Conservation (phyloP, 805 yeast species). For the Candida insectalens region DNA sequence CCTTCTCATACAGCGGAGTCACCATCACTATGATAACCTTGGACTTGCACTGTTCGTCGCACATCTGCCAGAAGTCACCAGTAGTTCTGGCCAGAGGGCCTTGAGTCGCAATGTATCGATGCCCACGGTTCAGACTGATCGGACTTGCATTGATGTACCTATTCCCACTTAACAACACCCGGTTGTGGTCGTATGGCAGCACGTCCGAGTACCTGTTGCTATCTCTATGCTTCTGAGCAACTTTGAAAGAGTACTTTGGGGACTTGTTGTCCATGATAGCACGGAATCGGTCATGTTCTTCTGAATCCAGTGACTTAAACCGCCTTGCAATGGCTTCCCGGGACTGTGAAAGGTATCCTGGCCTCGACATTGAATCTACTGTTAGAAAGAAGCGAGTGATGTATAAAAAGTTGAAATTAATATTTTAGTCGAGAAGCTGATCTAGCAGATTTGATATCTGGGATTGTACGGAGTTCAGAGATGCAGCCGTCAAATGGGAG, state of each 20-base stretch:
- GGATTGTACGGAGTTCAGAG: no score
- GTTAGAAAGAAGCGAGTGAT: no score
- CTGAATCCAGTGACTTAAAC: background rate
- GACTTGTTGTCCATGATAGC: background rate
- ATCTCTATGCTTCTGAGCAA: background rate
- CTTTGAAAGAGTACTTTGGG: background rate
- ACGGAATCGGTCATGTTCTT: background rate
- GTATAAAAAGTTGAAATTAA: no score
- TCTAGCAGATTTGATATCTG: no score
- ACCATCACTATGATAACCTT: conserved; percentile 56
- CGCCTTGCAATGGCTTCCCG: background rate
- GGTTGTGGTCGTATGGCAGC: conserved; percentile 45
- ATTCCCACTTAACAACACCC: conserved; percentile 32
- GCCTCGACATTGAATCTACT: no score
- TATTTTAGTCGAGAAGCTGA: no score
- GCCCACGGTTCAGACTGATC: conserved; percentile 14
- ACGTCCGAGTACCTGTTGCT: conserved; percentile 53
- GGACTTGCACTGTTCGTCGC: conserved; percentile 14
- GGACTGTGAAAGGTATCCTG: no score
- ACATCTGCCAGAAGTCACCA: conserved; percentile 66
- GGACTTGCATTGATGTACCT: conserved; percentile 31
- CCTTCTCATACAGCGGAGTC: conserved; percentile 47
- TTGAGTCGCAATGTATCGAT: conserved; percentile 68
- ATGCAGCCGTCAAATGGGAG: no score
- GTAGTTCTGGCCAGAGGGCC: conserved; percentile 75